Conservation (phyloP, 2,329 filamentous ascomycete genomes). For the Botrytis fabae region DNA sequence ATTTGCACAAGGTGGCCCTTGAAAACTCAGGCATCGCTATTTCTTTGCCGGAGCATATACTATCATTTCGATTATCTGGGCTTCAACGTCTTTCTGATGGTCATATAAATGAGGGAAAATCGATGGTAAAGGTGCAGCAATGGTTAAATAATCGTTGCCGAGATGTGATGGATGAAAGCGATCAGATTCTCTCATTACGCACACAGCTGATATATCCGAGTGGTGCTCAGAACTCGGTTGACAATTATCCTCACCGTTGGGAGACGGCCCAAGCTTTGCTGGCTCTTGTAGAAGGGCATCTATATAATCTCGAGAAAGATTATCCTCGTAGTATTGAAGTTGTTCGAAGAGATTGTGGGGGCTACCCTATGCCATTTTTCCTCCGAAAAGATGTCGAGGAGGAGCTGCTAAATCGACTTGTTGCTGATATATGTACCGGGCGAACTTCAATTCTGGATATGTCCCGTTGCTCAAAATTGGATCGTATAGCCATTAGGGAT, state of each 20-base stretch:
- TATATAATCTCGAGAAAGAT: constrained; percentile 40
- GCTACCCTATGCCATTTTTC: constrained; percentile 52
- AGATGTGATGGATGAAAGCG: constrained; percentile 55
- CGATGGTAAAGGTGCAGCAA: constrained; percentile 48
- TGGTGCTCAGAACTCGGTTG: constrained; percentile 43
- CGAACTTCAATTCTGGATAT: constrained; percentile 33
- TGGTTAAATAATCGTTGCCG: constrained; percentile 47
- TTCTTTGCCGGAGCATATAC: constrained; percentile 52
- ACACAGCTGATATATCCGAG: constrained; percentile 47
- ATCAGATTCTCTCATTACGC: constrained; percentile 43
- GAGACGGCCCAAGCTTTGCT: constrained; percentile 40
- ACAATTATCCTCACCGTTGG: constrained; percentile 45
- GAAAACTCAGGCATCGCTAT: constrained; percentile 48
- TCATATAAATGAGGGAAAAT: constrained; percentile 42
- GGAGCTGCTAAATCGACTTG: constrained; percentile 39
- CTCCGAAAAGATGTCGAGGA: constrained; percentile 46
- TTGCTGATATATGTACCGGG: constrained; percentile 41
- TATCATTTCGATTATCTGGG: constrained; percentile 55
- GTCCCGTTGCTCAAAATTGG: constrained; percentile 17
- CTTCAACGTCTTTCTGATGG: constrained; percentile 49
- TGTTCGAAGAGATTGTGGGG: constrained; percentile 37
- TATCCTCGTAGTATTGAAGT: constrained; percentile 50
- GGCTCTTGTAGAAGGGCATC: constrained; percentile 38
- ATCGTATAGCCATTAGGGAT: constrained; percentile 37
- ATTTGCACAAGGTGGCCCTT: constrained; percentile 44